phyloP scores from a whole-genome alignment of 176 grass and related monocot species.

The Carex kokanica region DNA sequence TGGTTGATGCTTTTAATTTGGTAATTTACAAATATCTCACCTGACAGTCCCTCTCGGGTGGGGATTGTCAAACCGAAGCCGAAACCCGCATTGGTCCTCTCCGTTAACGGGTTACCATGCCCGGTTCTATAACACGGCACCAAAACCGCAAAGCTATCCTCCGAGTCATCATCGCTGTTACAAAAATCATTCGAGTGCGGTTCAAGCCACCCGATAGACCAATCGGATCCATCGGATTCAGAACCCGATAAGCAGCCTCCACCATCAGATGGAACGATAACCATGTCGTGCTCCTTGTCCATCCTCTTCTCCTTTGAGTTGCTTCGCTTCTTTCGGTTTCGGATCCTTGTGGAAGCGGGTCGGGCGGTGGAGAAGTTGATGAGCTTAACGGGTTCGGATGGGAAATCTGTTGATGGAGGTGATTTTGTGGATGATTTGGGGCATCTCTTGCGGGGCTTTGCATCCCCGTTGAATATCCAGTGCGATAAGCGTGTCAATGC shows the following conservation, averaged over 20 bases:
- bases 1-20: not conserved
- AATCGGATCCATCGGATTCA: conserved; percentile 62
- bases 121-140: conserved; percentile 58
- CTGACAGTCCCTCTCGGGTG: conserved; percentile 1
- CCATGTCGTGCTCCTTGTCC: conserved; percentile 57
- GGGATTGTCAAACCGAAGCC: not conserved
- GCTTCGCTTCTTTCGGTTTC: conserved; percentile 20
- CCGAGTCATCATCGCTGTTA: conserved; percentile 40
- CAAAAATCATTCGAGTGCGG: conserved; percentile 58
- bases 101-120: not conserved
- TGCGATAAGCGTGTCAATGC: conserved; percentile 44
- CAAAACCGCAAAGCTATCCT: conserved; percentile 69
- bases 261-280: conserved; percentile 61
- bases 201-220: conserved; percentile 80
- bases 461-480: conserved; percentile 37
- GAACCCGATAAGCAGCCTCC: conserved; percentile 44
- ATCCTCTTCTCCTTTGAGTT: conserved; percentile 26
- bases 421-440: not conserved
- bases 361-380: not conserved
- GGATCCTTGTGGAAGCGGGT: conserved; percentile 21
- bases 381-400: conserved; percentile 28
- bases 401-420: conserved; percentile 40
- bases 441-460: not conserved
- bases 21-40: conserved; percentile 23
- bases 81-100: conserved; percentile 7